Evolutionary conservation across 768 basidiomycete species (phyloP), one percentile per base, ranked within the genome.

Genomic region (Cantharellus anzutake): DNA sequence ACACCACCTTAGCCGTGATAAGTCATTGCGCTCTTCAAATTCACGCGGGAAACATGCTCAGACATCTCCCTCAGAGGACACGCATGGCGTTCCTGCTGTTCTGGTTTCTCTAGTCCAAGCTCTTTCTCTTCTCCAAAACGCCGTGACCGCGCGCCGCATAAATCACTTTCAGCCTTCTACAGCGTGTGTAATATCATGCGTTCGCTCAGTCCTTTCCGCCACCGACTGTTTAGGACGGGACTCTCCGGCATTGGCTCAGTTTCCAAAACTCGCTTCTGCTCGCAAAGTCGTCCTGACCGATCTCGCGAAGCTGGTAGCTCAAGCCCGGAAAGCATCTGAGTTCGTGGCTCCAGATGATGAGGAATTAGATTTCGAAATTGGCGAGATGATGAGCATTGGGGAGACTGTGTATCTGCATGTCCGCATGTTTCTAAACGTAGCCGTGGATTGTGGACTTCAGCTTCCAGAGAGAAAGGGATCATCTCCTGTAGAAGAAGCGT

Each of bases 101-200:
- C 85, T 96, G 78, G 75, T 83, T 7, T 84, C 89, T 11, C 78
- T 97, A 53, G 74, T 88, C 4, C 90, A 92, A 64, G 86, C 86
- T 11, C 74, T 97, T 44, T 83, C 85, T 4, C 75, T 97, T 50
- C 76, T 99, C 34, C 86, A 93, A 66, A 84, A 78, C 60, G 87
- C 92, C 3, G 90, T 91, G 20, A 76, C 80, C 50, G 75, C 80
- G n/a, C 82, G 82, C 65, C 81, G 87, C 52, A 71, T 80, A 37
- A 72, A 82, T 2, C 94, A 98, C 70, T 93, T 90, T 66, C 89
- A 92, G 66, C 92, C 94, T 3, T 85, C 91, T 2, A 89, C 93
- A 0, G 93, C 92, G 11, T 92, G 83, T 70, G 85, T 98, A 61
- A 92, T 99, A 64, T 91, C 90, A 7, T 89, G 87, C 59, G 90